Percentiles rank a stretch among this genome's conserved stretches.
Conservation (phyloP, 352 stramenopile species). For the Phytophthora pseudosyringae region DNA sequence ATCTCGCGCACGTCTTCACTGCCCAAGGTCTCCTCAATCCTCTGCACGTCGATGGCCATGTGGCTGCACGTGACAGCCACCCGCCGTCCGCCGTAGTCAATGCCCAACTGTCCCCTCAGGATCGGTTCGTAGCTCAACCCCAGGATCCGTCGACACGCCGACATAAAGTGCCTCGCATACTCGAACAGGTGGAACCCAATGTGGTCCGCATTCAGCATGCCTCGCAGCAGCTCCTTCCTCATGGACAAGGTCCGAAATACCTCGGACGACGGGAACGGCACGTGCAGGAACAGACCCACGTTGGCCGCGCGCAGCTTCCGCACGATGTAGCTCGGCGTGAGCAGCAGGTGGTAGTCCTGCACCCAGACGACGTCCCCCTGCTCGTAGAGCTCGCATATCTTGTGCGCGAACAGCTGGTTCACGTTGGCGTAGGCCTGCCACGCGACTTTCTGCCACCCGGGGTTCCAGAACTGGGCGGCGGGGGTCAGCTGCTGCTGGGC, state of each 20-base stretch:
- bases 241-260: conserved; percentile 97
- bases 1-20: conserved; percentile 52
- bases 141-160: conserved; percentile 92
- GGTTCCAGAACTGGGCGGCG: conserved; percentile 64
- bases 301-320: conserved; percentile 87
- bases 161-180: conserved; percentile 93
- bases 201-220: conserved; percentile 92
- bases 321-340: conserved; percentile 96
- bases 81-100: conserved; percentile 95
- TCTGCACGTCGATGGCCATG: conserved; percentile 69
- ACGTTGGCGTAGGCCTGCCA: conserved; percentile 96
- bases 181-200: conserved; percentile 95
- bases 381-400: conserved; percentile 80
- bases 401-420: conserved; percentile 93
- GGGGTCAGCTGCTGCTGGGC: conserved; percentile 31
- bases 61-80: conserved; percentile 97
- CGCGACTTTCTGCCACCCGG: conserved; percentile 65
- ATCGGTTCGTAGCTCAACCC: conserved; percentile 94
- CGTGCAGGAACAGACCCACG: conserved; percentile 98
- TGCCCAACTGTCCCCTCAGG: conserved; percentile 88
- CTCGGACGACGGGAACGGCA: conserved; percentile 98
- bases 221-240: conserved; percentile 89
- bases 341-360: conserved; percentile 98
- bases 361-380: conserved; percentile 95
- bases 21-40: conserved; percentile 61